Percentiles rank a stretch among this genome's conserved stretches.
Conservation (phyloP, 2,329 filamentous ascomycete species). For the Alternaria gansuensis region DNA sequence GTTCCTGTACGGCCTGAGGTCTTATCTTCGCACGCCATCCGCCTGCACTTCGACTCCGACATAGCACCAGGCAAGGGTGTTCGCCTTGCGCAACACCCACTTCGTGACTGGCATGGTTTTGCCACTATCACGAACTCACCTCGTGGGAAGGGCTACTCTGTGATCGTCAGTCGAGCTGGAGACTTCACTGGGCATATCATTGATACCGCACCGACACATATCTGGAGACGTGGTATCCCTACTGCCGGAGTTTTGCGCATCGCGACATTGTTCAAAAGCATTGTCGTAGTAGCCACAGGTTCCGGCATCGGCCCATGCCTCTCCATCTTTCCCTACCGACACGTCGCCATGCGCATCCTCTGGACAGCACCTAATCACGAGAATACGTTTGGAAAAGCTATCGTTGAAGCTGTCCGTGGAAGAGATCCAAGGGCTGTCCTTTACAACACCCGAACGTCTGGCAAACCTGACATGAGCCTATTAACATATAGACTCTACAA, state of each 20-base stretch:
- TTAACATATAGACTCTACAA: constrained; percentile 64
- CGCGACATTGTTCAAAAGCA: constrained; percentile 48
- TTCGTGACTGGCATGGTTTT: constrained; percentile 53
- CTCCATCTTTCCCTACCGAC: constrained; percentile 60
- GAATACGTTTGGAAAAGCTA: constrained; percentile 69
- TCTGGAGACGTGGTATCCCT: constrained; percentile 52
- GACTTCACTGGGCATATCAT: constrained; percentile 52
- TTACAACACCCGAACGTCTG: constrained; percentile 70
- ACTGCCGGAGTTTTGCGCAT: constrained; percentile 51
- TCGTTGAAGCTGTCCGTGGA: constrained; percentile 66
- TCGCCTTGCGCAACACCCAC: constrained; percentile 44
- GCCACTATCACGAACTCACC: constrained; percentile 51
- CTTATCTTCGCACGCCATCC: constrained; percentile 76
- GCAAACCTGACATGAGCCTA: constrained; percentile 70
- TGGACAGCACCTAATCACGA: constrained; percentile 74
- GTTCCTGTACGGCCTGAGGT: constrained; percentile 72
- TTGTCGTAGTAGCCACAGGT: constrained; percentile 52
- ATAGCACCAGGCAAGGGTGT: constrained; percentile 47
- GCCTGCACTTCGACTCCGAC: constrained; percentile 64
- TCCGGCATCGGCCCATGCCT: constrained; percentile 56
- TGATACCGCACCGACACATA: constrained; percentile 43
- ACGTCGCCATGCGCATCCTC: constrained; percentile 68
- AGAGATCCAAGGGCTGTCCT: constrained; percentile 72
- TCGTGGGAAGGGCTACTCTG: constrained; percentile 42
- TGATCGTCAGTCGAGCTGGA: constrained; percentile 52